A percentile compares a stretch with the other conserved stretches of the same genome.
phyloP scores from a whole-genome alignment of 2,329 filamentous ascomycete genomes.

The Clathrospora elynae region DNA sequence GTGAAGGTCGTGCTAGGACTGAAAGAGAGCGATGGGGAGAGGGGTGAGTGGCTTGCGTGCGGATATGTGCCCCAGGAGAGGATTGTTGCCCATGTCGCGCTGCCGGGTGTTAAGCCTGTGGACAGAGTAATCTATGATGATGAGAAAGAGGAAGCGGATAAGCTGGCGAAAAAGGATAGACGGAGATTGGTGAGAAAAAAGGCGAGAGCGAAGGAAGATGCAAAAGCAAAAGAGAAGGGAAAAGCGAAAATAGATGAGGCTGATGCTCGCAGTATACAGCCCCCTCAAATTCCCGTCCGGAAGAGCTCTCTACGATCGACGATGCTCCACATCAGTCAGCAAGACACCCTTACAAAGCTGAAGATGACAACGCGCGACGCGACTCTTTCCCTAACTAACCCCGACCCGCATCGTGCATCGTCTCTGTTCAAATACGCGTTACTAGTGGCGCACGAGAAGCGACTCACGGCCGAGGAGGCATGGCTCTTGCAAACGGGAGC shows the following conservation, averaged over 20 bases:
- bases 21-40: neutral
- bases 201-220: neutral
- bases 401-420: constrained; percentile 1
- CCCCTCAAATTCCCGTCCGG: constrained; percentile 33
- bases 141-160: neutral
- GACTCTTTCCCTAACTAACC: constrained; percentile 3
- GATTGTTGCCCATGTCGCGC: constrained; percentile 1
- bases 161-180: neutral
- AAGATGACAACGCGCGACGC: neutral
- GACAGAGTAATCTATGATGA: neutral
- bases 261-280: neutral
- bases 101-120: neutral
- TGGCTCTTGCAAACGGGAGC: constrained; percentile 1
- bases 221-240: neutral
- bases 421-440: constrained; percentile 11
- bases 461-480: neutral
- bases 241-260: neutral
- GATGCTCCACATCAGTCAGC: too few species aligned
- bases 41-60: constrained; percentile 19
- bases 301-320: constrained; percentile 6
- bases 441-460: constrained; percentile 7
- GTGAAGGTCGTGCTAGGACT: constrained; percentile 6
- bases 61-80: constrained; percentile 4
- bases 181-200: neutral
- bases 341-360: too few species aligned